Percentiles rank a stretch among this genome's conserved stretches.
Evolutionary conservation across 306 rosid genomes (phyloP).

Genomic region (Sicyos edulis): DNA sequence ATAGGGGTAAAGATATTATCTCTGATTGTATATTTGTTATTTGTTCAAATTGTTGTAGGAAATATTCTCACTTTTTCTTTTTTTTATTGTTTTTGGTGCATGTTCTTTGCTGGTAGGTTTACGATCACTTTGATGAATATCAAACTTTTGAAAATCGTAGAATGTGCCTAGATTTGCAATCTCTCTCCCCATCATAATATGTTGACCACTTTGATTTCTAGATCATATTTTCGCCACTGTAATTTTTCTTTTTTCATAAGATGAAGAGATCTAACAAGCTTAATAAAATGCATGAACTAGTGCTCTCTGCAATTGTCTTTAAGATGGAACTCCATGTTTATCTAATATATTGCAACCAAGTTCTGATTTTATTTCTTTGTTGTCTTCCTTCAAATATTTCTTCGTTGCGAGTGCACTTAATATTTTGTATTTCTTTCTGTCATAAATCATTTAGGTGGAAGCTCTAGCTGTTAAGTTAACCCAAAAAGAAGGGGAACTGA

Average conservation of each 20-base stretch:
- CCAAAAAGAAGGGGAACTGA: conserved; percentile 93
- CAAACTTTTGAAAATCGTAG: neutral
- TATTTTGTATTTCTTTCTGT: neutral
- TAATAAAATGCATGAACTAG: too few relatives aligned
- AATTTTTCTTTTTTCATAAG: neutral
- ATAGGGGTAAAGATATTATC: neutral
- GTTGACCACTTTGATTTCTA: neutral
- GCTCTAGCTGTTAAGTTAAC: conserved; percentile 96
- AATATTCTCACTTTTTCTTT: neutral
- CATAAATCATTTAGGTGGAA: conserved; percentile 60
- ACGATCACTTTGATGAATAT: neutral
- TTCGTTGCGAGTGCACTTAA: neutral
- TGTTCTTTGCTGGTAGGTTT: neutral
- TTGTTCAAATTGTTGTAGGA: neutral
- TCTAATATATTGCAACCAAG: neutral
- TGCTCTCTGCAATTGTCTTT: too few relatives aligned
- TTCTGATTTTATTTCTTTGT: neutral
- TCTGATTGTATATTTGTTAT: neutral
- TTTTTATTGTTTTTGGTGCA: neutral
- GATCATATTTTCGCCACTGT: neutral
- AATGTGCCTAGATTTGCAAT: neutral
- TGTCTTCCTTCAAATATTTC: neutral
- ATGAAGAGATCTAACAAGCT: too few relatives aligned
- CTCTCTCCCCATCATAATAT: neutral
- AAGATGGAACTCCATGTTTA: too few relatives aligned